Evolutionary conservation across 345 rosid species (phyloP).

Genomic region (Gossypium anomalum): DNA sequence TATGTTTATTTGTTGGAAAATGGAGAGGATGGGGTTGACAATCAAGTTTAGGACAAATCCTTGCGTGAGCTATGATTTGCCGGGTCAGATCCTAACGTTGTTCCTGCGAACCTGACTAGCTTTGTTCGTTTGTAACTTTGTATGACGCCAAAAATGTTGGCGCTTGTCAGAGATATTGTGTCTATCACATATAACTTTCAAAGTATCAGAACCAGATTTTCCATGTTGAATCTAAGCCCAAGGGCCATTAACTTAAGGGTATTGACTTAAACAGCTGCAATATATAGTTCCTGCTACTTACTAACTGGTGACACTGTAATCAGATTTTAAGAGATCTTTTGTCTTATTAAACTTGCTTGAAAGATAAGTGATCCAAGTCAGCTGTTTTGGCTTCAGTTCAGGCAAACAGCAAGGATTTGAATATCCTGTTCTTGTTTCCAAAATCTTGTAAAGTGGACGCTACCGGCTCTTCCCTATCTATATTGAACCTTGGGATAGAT

Average conservation of each 20-base stretch:
- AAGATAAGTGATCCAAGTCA: neutral
- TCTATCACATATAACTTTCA: slow-evolving; percentile 1
- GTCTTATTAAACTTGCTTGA: neutral
- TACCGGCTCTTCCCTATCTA: neutral
- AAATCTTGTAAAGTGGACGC: slow-evolving; percentile 1
- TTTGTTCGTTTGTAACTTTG: neutral
- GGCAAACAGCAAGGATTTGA: neutral
- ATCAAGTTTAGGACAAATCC: neutral
- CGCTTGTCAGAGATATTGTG: slow-evolving; percentile 12
- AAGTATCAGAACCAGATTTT: slow-evolving; percentile 9
- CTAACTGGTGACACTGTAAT: neutral
- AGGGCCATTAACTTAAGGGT: neutral
- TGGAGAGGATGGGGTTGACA: neutral
- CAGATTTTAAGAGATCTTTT: neutral
- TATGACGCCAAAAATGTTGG: slow-evolving; percentile 12
- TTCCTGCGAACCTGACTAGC: neutral
- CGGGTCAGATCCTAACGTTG: slow-evolving; percentile 20
- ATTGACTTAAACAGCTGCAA: neutral
- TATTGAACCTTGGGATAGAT: neutral
- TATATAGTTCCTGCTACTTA: neutral
- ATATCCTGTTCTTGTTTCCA: neutral
- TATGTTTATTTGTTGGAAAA: neutral
- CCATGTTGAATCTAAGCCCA: neutral
- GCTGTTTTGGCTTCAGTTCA: neutral
- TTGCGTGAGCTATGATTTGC: slow-evolving; percentile 6